Conservation (phyloP, 352 stramenopile genomes). For the Pythium rishiriense region DNA sequence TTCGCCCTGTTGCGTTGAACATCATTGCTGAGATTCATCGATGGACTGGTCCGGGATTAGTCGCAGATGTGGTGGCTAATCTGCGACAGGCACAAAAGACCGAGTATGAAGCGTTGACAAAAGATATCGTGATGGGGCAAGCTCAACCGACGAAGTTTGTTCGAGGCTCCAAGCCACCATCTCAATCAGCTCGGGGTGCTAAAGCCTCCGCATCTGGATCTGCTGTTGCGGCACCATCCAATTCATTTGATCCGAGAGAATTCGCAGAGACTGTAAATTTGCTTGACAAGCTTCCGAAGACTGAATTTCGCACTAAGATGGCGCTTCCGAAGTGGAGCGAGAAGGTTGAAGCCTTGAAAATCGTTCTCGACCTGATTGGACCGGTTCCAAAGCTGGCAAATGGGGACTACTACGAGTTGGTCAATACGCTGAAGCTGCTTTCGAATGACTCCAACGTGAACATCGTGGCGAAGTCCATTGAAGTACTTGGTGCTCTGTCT, state of each 20-base stretch:
- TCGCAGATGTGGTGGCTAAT: slow-evolving; percentile 80
- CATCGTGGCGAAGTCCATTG: slow-evolving; percentile 83
- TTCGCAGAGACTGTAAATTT: slow-evolving; percentile 87
- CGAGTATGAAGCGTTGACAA: slow-evolving; percentile 77
- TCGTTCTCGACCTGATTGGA: slow-evolving; percentile 81
- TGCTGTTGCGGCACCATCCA: slow-evolving; percentile 13
- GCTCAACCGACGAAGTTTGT: slow-evolving; percentile 71
- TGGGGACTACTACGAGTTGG: slow-evolving; percentile 85
- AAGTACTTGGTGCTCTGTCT: slow-evolving; percentile 74
- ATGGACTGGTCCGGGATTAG: slow-evolving; percentile 71
- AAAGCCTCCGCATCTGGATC: slow-evolving; percentile 10
- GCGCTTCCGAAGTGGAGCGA: slow-evolving; percentile 83
- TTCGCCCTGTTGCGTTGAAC: slow-evolving; percentile 75
- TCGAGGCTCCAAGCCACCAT: slow-evolving; percentile 49
- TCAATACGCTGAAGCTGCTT: slow-evolving; percentile 78
- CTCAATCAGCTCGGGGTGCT: slow-evolving; percentile 10
- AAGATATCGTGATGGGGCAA: slow-evolving; percentile 69
- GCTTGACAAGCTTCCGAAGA: slow-evolving; percentile 73
- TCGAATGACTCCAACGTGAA: slow-evolving; percentile 88
- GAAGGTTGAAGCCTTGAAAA: slow-evolving; percentile 84
- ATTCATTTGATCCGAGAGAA: slow-evolving; percentile 72
- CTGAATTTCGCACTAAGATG: slow-evolving; percentile 80
- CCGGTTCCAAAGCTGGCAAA: slow-evolving; percentile 84
- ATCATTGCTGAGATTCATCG: slow-evolving; percentile 81
- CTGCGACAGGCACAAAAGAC: slow-evolving; percentile 82